phyloP scores from a whole-genome alignment of 257 asterid species.

The Verbascum thapsus region DNA sequence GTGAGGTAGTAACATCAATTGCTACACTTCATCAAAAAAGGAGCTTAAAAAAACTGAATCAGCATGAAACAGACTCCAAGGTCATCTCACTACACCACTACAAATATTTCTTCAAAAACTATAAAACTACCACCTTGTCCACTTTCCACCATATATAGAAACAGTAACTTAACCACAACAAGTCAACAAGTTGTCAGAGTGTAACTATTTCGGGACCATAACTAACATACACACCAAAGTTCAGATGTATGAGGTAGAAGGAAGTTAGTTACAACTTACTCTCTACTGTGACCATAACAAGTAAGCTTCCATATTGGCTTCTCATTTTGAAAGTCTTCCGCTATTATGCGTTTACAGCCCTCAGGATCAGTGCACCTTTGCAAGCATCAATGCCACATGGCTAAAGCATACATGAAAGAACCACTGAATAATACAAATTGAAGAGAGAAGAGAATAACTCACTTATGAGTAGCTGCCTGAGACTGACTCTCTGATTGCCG shows the following conservation, averaged over 20 bases:
- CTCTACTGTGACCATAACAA: slow-evolving; percentile 74
- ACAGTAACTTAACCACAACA: no score
- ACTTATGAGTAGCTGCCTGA: slow-evolving; percentile 64
- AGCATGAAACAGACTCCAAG: no score
- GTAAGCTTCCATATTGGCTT: slow-evolving; percentile 86
- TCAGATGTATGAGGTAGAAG: slow-evolving; percentile 10
- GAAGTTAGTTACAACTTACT: slow-evolving; percentile 50
- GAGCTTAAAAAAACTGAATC: no score
- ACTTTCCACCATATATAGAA: no score
- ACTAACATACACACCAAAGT: neutral
- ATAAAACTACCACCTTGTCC: no score
- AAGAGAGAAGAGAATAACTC: slow-evolving; percentile 32
- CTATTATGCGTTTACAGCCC: slow-evolving; percentile 65
- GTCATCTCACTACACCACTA: no score
- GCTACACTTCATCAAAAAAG: no score
- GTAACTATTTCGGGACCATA: neutral
- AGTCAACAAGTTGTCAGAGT: neutral
- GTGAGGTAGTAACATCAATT: no score
- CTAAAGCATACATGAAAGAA: slow-evolving; percentile 24
- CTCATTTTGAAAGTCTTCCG: slow-evolving; percentile 75
- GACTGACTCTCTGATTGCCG: slow-evolving; percentile 61
- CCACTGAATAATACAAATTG: neutral
- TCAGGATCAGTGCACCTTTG: slow-evolving; percentile 84
- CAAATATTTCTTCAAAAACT: no score
- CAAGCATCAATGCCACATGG: slow-evolving; percentile 33